Base-by-base conservation (phyloP, 2,329 filamentous ascomycete species). In the Colletotrichum horii region DNA sequence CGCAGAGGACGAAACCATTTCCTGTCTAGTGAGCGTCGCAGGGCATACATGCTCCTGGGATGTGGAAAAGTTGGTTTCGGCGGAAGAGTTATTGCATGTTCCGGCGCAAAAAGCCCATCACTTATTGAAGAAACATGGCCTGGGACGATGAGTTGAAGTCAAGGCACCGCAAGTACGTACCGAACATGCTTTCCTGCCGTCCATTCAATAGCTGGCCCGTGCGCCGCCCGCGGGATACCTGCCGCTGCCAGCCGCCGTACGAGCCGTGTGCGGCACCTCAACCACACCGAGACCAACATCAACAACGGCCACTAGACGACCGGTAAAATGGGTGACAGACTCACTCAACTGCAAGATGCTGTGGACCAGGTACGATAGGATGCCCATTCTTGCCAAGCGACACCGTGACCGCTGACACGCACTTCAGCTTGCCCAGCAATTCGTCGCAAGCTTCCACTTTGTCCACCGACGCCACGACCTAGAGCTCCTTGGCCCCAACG, bases 261-360 rank as follows among this genome's bases (percentile, higher is more conserved):
- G 56, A 72, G 14, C 70, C 56, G 65, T 71, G 55, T 43, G 34
- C 64, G 62, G 38, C 36, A 73, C 58, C 56, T n/a, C 28, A 32
- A 43, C 34, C 32, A 38, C 16, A 22, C 11, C 26, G 8, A n/a
- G 14, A 69, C n/a, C 26, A 6, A 32, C n/a, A 19, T 55, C 15
- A 52, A 52, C 43, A 22, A 34, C 43, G 12, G 24, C n/a, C 12
- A 52, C 24, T n/a, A 16, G 19, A 38, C 5, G 15, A 36, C 19
- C 24, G 62, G 36, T 77, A 84, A 78, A 8, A 95, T 95, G 92
- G 90, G 90, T 32, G 95, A 97, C 82, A 89, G 93, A 77, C 89
- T 97, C 74, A 96, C 95, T 2, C 95, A 97, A 83, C 88, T 97
- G 74, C 95, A 97, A 85, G 94, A 97, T 86, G 93, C 94, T 84